Evolutionary conservation across 257 asterid genomes (phyloP).

Genomic region (Solanum commersonii): DNA sequence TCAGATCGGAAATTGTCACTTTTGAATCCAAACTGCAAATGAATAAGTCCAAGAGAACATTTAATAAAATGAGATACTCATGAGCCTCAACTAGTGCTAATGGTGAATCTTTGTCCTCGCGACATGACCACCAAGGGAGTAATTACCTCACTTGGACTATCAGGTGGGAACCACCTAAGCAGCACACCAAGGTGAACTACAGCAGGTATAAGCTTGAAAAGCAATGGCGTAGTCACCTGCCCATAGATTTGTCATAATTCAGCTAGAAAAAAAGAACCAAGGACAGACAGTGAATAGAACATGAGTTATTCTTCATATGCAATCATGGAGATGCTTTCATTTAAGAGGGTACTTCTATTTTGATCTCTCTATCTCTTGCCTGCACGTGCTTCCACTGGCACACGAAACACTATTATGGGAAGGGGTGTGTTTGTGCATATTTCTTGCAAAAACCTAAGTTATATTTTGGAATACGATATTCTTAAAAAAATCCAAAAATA

Average conservation of each 20-base stretch:
- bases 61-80: background rate
- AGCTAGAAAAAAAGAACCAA: background rate
- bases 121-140: background rate
- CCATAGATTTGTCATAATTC: background rate
- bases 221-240: slow-evolving; percentile 94
- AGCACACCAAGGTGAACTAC: slow-evolving; percentile 90
- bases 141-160: slow-evolving; percentile 66
- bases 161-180: slow-evolving; percentile 89
- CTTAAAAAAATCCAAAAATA: background rate
- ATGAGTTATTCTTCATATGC: background rate
- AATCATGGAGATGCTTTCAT: background rate
- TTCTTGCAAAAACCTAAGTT: background rate
- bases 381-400: background rate
- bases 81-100: background rate
- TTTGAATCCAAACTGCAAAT: slow-evolving; percentile 65
- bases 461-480: background rate
- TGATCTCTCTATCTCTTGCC: background rate
- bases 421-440: background rate
- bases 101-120: background rate
- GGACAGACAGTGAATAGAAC: background rate
- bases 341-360: background rate
- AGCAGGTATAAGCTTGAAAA: slow-evolving; percentile 91
- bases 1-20: slow-evolving; percentile 73
- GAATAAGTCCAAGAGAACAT: background rate
- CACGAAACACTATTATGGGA: background rate